Evolutionary conservation across 2,329 filamentous ascomycete species (phyloP).

Genomic region (Moelleriella libera): DNA sequence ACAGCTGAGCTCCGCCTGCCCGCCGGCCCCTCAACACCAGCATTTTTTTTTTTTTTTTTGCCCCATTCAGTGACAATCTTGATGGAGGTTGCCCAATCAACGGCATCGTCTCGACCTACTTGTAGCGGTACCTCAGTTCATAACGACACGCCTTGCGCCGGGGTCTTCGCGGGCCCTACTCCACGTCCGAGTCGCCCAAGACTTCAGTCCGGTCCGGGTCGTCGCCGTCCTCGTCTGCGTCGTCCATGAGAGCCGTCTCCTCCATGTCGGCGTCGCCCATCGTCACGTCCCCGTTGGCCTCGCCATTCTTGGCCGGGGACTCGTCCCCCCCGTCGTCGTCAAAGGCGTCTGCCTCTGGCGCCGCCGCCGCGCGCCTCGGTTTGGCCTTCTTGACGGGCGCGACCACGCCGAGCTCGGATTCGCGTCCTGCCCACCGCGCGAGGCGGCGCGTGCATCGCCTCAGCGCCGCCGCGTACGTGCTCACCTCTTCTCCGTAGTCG

Average conservation of each 20-base stretch:
- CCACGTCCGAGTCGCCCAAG: conserved; percentile 21
- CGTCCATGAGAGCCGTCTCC: conserved; percentile 23
- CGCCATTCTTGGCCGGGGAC: conserved; percentile 13
- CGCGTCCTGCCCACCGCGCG: conserved; percentile 48
- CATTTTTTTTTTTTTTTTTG: too few species aligned
- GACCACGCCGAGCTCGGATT: conserved; percentile 31
- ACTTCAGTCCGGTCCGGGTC: conserved; percentile 24
- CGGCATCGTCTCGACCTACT: too few species aligned
- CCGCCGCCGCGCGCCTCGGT: conserved; percentile 10
- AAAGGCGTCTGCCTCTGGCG: neutral
- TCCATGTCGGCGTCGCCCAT: conserved; percentile 42
- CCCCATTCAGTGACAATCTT: too few species aligned
- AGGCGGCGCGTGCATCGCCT: conserved; percentile 50
- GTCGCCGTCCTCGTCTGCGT: conserved; percentile 31
- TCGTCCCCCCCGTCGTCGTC: conserved; percentile 2
- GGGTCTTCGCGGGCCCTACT: too few species aligned
- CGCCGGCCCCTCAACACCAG: too few species aligned
- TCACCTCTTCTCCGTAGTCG: conserved; percentile 65
- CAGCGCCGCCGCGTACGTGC: conserved; percentile 51
- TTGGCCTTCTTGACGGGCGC: conserved; percentile 26
- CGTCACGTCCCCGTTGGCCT: conserved; percentile 27
- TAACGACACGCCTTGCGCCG: too few species aligned
- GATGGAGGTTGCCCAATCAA: too few species aligned
- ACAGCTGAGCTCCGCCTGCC: too few species aligned
- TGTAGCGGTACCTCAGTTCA: too few species aligned